Percentiles rank a stretch among this genome's conserved stretches.
phyloP scores from a whole-genome alignment of 1,139 yeast genomes.

The Candida smagusa region DNA sequence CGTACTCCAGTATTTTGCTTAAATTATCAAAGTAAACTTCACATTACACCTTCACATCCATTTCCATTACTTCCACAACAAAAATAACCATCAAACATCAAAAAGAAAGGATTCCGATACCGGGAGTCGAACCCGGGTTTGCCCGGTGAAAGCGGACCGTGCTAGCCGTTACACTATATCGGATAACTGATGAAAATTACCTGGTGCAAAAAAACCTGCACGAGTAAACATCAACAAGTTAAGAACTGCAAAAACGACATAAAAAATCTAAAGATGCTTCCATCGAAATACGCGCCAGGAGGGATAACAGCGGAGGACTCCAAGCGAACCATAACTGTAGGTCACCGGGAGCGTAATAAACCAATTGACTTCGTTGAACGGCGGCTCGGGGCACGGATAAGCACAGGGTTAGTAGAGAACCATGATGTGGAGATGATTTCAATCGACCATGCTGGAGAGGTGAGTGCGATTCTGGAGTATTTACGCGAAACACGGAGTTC shows the following conservation, averaged over 20 bases:
- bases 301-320: constrained; percentile 35
- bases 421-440: constrained; percentile 51
- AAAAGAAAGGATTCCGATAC: constrained; percentile 50
- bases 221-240: too few species aligned
- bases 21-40: too few species aligned
- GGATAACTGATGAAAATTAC: constrained; percentile 43
- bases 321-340: constrained; percentile 31
- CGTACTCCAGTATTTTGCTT: too few species aligned
- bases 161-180: constrained; percentile 82
- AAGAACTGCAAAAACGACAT: neutral
- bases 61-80: too few species aligned
- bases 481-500: constrained; percentile 15
- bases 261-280: constrained; percentile 18
- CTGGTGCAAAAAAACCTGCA: too few species aligned
- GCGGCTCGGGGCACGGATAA: constrained; percentile 33
- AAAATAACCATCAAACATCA: too few species aligned
- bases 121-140: constrained; percentile 84
- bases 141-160: constrained; percentile 84
- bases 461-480: constrained; percentile 42
- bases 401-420: constrained; percentile 21
- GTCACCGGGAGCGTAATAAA: constrained; percentile 14
- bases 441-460: constrained; percentile 46
- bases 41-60: too few species aligned
- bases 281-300: constrained; percentile 44
- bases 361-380: constrained; percentile 27